Percentiles rank a stretch among this genome's conserved stretches.
Evolutionary conservation across 1,284 basidiomycete genomes (phyloP).

Genomic region (Vanrija humicola): DNA sequence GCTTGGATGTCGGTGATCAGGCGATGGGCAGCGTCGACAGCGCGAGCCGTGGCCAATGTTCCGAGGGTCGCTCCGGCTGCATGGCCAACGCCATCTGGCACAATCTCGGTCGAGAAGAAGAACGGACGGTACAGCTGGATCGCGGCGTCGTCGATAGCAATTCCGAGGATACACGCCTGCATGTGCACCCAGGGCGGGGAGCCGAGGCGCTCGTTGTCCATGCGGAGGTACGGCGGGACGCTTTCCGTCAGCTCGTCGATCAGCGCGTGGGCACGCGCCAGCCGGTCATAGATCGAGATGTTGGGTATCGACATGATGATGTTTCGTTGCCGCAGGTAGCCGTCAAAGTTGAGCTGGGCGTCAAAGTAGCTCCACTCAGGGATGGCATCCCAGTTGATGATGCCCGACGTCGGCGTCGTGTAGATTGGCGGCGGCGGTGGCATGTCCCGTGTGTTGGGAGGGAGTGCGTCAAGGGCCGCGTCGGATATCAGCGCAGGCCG

Average conservation of each 20-base stretch:
- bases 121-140: conserved; percentile 1
- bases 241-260: background rate
- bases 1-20: background rate
- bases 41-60: background rate
- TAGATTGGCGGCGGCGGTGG: background rate
- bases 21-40: background rate
- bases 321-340: background rate
- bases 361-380: conserved; percentile 4
- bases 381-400: background rate
- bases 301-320: background rate
- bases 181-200: conserved; percentile 1
- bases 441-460: background rate
- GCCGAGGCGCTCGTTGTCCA: too few species aligned
- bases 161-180: conserved; percentile 1
- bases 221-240: background rate
- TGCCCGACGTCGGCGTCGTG: too few species aligned
- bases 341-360: background rate
- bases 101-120: background rate
- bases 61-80: background rate
- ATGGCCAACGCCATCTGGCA: background rate
- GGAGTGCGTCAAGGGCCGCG: background rate
- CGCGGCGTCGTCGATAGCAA: background rate
- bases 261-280: background rate
- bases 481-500: background rate
- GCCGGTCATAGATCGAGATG: conserved; percentile 1